These are phyloP conservation scores for Asterella californica DNA, from an alignment of 225 moss, liverwort and hornwort species.

Conservation along the genomic window DNA sequence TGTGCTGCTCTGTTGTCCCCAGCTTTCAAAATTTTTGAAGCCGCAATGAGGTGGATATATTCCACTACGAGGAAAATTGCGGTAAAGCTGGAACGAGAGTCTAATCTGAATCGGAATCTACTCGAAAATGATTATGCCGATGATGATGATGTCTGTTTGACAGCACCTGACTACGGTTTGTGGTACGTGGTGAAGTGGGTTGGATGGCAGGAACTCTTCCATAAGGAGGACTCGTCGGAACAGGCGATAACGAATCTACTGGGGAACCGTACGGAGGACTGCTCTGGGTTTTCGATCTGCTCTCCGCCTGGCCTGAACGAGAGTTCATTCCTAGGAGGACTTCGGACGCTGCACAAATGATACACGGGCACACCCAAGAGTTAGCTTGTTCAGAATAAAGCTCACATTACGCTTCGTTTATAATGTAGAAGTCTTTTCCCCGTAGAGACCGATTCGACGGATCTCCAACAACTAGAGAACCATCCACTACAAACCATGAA, in stretches of 20 bases:
- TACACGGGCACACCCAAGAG: neutral
- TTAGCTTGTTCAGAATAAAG: neutral
- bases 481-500: neutral
- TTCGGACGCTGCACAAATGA: slow-evolving; percentile 40
- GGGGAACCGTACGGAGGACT: slow-evolving; percentile 40
- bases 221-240: slow-evolving; percentile 36
- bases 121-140: slow-evolving; percentile 38
- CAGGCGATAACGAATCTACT: slow-evolving; percentile 41
- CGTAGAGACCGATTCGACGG: neutral
- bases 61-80: slow-evolving; percentile 15
- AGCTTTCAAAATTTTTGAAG: slow-evolving; percentile 20
- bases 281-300: slow-evolving; percentile 31
- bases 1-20: slow-evolving; percentile 12
- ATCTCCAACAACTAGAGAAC: neutral
- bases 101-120: slow-evolving; percentile 49
- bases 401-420: neutral
- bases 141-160: slow-evolving; percentile 33
- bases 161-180: slow-evolving; percentile 32
- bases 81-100: neutral
- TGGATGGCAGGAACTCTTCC: slow-evolving; percentile 34
- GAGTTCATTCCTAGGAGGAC: slow-evolving; percentile 44
- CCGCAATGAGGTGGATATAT: slow-evolving; percentile 4
- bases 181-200: slow-evolving; percentile 21
- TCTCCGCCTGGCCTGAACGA: slow-evolving; percentile 25
- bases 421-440: too few relatives aligned